Percentiles rank a stretch among this genome's conserved stretches.
These are phyloP conservation scores for Hyparrhenia diplandra DNA, from an alignment of 176 grass and related monocot genomes.

Conservation along the genomic window DNA sequence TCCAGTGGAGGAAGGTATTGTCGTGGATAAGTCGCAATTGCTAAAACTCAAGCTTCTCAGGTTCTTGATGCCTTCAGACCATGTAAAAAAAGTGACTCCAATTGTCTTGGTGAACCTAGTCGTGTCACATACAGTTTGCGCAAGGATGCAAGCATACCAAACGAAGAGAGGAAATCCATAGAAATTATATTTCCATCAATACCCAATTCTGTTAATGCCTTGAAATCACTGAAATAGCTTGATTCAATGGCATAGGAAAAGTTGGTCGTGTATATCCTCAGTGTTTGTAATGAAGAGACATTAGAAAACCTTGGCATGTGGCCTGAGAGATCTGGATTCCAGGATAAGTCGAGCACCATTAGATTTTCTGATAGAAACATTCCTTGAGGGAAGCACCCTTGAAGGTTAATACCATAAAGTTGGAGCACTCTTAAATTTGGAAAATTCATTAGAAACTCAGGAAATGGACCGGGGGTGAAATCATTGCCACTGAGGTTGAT, in stretches of 20 bases:
- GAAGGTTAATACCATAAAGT: slow-evolving; percentile 4
- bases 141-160: neutral
- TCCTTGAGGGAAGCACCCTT: slow-evolving; percentile 6
- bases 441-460: slow-evolving; percentile 3
- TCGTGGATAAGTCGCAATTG: neutral
- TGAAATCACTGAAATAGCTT: neutral
- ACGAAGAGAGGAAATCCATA: neutral
- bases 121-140: neutral
- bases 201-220: neutral
- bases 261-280: neutral
- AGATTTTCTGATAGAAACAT: slow-evolving; percentile 20
- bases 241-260: neutral
- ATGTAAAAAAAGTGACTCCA: neutral
- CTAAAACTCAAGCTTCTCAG: neutral
- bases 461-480: neutral
- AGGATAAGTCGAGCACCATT: slow-evolving; percentile 25
- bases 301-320: neutral
- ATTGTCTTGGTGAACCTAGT: neutral
- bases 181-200: neutral
- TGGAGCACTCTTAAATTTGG: neutral
- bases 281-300: neutral
- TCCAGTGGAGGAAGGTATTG: too few species aligned
- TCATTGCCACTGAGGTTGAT: too few species aligned
- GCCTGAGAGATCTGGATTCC: slow-evolving; percentile 20
- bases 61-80: neutral